These are phyloP conservation scores for Psidium guajava DNA, from an alignment of 345 rosid species.

Conservation along the genomic window DNA sequence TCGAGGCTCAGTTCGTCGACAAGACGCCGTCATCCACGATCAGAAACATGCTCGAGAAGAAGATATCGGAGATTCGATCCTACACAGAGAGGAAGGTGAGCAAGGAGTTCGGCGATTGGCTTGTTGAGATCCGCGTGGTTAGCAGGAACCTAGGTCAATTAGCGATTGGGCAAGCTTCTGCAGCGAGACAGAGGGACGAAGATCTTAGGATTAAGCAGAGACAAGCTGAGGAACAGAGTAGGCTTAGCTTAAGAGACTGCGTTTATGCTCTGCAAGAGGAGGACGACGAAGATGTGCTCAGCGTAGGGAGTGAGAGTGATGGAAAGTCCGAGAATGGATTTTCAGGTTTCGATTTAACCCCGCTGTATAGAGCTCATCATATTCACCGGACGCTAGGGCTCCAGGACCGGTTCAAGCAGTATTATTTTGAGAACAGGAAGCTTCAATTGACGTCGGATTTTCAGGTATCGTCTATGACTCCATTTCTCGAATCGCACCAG, in stretches of 20 bases:
- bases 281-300: slow-evolving; percentile 49
- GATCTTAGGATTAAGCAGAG: slow-evolving; percentile 92
- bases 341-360: slow-evolving; percentile 69
- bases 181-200: slow-evolving; percentile 89
- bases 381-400: slow-evolving; percentile 80
- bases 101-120: slow-evolving; percentile 90
- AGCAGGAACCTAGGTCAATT: slow-evolving; percentile 85
- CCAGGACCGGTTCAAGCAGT: slow-evolving; percentile 77
- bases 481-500: slow-evolving; percentile 95
- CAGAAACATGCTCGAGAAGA: slow-evolving; percentile 76
- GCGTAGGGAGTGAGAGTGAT: slow-evolving; percentile 26
- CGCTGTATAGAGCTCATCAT: slow-evolving; percentile 83
- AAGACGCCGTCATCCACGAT: slow-evolving; percentile 64
- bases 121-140: slow-evolving; percentile 92
- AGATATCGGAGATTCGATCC: slow-evolving; percentile 71
- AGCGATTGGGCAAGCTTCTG: slow-evolving; percentile 93
- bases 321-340: slow-evolving; percentile 38
- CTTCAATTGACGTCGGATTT: slow-evolving; percentile 93
- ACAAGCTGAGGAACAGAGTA: slow-evolving; percentile 92
- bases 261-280: slow-evolving; percentile 81
- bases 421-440: slow-evolving; percentile 83
- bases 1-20: slow-evolving; percentile 54
- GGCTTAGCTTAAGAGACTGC: slow-evolving; percentile 80
- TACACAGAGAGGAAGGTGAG: slow-evolving; percentile 76
- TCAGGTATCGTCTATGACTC: slow-evolving; percentile 97